Evolutionary conservation across 2,329 filamentous ascomycete genomes (phyloP).

Genomic region (Penicillium oxalicum): DNA sequence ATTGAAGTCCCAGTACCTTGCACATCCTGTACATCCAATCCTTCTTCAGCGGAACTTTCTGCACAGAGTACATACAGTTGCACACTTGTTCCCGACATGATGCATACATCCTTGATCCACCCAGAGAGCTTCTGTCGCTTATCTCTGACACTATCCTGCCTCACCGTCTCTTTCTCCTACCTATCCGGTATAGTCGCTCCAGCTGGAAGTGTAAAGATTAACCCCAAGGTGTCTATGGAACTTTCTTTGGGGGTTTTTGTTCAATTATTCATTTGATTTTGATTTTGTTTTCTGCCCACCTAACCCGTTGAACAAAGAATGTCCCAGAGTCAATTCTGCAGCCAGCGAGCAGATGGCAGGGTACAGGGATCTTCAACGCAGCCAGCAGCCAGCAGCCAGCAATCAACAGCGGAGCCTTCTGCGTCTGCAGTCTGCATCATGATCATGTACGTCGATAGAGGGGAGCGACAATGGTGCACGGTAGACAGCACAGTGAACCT

Average conservation of each 20-base stretch:
- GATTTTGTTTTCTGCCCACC: not conserved
- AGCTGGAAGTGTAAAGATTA: too few species aligned
- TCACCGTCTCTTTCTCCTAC: constrained; percentile 12
- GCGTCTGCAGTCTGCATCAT: too few species aligned
- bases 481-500: too few species aligned
- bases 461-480: too few species aligned
- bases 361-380: not conserved
- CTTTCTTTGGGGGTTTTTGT: too few species aligned
- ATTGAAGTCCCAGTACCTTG: too few species aligned
- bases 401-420: not conserved
- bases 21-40: too few species aligned
- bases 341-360: not conserved
- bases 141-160: not conserved
- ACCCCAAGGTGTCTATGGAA: too few species aligned
- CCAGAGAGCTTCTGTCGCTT: not conserved
- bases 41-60: too few species aligned
- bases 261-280: not conserved
- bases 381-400: not conserved
- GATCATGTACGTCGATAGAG: too few species aligned
- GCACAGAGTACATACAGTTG: too few species aligned
- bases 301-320: not conserved
- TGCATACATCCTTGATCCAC: not conserved
- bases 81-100: not conserved
- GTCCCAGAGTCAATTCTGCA: not conserved
- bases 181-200: not conserved